Evolutionary conservation across 768 basidiomycete genomes (phyloP), one percentile per base, ranked within the genome.

Genomic region (Rhodotorula kratochvilovae): DNA sequence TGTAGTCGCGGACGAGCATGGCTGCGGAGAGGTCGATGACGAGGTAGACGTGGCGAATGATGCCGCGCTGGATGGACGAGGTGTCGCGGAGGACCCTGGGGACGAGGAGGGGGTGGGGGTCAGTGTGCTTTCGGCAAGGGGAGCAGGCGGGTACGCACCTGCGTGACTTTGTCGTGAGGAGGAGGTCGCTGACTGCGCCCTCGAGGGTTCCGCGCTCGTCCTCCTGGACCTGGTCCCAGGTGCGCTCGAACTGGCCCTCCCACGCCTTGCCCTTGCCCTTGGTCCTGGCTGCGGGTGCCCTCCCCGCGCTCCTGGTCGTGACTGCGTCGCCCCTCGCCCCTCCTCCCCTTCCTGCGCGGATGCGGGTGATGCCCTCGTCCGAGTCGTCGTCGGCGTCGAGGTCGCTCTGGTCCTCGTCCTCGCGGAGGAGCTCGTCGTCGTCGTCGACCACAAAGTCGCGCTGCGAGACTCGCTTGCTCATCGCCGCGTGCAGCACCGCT

Each of bases 161-260:
- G 78, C 90, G 85, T 66, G 95, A 85, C 70, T 94, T 83, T 10
- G 90, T 88, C 74, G 92, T 84, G 16, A 94, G 91, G 82, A 98
- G 86, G 77, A 91, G 84, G 74, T 91, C 91, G 76, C 93, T 88
- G 12, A 99, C 93, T 5, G 92, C 90, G 2, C 88, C 86, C 69
- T 94, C 90, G 72, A 99, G 80, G 78, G 91, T 94, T 2, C 96
- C 96, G 0, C 85, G 85, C 78, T 93, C 95, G 80, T 98, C 96
- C 80, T 98, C 95, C 79, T 94, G 91, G 0, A 98, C 92, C 1
- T 89, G 90, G 76, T 98, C 96, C 96, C 96, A 99, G 58, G 91
- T 90, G 50, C 93, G 88, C 45, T 90, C 87, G 79, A 93, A 97
- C 6, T 89, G 89, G 2, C 91, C 95, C 79, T 98, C 95, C 95